Evolutionary conservation across 2,329 filamentous ascomycete species (phyloP).

Genomic region (Paracamarosporium sp.): DNA sequence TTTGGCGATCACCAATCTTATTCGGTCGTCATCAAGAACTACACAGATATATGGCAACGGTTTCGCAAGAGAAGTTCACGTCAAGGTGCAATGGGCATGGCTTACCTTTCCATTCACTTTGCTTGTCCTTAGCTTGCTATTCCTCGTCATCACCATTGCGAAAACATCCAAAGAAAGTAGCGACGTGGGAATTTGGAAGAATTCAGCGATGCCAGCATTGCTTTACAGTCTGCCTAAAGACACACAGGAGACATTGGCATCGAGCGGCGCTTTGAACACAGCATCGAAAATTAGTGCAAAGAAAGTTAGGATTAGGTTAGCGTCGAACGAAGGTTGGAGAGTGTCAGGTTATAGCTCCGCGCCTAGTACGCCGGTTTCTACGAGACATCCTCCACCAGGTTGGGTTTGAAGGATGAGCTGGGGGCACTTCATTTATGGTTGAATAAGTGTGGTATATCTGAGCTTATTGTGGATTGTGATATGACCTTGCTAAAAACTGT

Average conservation of each 20-base stretch:
- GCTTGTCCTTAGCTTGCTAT: slow-evolving; percentile 24
- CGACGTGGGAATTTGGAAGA: slow-evolving; percentile 33
- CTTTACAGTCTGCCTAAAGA: slow-evolving; percentile 34
- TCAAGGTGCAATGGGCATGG: slow-evolving; percentile 32
- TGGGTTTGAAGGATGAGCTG: background rate
- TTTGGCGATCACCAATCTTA: slow-evolving; percentile 22
- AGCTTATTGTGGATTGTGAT: too few species aligned
- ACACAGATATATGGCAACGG: slow-evolving; percentile 13
- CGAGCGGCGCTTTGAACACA: background rate
- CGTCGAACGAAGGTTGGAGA: slow-evolving; percentile 22
- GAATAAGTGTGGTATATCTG: too few species aligned
- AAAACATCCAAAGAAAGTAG: slow-evolving; percentile 22
- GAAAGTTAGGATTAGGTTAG: slow-evolving; percentile 20
- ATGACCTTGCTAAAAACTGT: too few species aligned
- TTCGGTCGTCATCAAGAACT: slow-evolving; percentile 18
- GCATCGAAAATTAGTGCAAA: background rate
- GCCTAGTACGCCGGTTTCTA: background rate
- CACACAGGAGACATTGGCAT: slow-evolving; percentile 5
- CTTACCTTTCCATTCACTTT: slow-evolving; percentile 31
- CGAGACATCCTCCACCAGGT: background rate
- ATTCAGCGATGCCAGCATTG: slow-evolving; percentile 35
- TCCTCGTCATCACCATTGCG: slow-evolving; percentile 31
- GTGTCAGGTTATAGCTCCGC: slow-evolving; percentile 18
- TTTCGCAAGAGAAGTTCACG: slow-evolving; percentile 15
- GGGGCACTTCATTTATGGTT: too few species aligned